Evolutionary conservation across 345 rosid species (phyloP), one percentile per base, ranked within the genome.

Genomic region (Dipteronia dyeriana): DNA sequence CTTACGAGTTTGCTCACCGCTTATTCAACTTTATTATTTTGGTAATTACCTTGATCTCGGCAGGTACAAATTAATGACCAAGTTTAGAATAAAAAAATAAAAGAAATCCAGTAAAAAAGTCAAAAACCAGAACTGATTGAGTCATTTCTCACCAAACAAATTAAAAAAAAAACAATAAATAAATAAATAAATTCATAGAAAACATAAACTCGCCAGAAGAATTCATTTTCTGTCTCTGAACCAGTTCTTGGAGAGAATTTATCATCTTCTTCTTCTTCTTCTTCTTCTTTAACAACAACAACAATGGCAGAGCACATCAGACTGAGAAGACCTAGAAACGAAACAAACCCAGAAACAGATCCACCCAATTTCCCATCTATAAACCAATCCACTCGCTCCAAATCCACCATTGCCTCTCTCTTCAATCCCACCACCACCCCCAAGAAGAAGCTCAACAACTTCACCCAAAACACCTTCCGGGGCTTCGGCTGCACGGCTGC

Each of bases 401-500:
- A 87, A 80, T 74, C 96, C 81, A 56, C 75, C 60, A 66, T 88
- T 65, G 85, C 91, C 65, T 88, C 93, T 61, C 83, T 88, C 39
- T 82, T 88, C 56, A 81, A 82, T 77, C 80, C 90, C 49, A 77
- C 81, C 68, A 70, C 56, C 85, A 1, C 81, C 66, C 74, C 56
- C 85, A 1, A 76, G 83, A 92, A 89, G 82, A 90, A 91, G 79
- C 81, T 83, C 66, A 82, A 72, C 75, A 64, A 75, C 68, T 85
- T 84, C 68, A 17, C 86, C 4, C 86, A 84, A 60, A 63, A 88
- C 16, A 47, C 87, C 70, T 87, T 96, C 69, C 83, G 91, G 56
- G 91, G 94, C 0, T 79, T 94, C 2, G 97, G 99, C 11, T 94
- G 98, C 82, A 79, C 93, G 0, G 87, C 98, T 1, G 87, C 92